Conservation (phyloP, 139 green algal genomes). For the Coelastrella sp. region DNA sequence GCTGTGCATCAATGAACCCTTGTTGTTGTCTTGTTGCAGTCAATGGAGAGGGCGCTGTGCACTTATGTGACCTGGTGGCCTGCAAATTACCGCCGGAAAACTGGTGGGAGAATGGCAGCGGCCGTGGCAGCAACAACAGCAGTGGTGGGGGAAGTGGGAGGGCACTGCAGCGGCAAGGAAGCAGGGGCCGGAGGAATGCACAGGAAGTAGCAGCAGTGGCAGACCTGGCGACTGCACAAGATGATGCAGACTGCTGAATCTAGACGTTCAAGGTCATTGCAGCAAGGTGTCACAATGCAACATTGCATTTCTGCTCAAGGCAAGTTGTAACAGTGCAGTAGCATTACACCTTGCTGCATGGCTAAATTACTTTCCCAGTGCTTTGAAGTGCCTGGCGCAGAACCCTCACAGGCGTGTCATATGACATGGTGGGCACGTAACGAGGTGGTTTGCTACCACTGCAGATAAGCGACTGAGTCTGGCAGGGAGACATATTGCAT, state of each 20-base stretch:
- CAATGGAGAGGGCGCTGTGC: conserved; percentile 44
- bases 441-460: too few relatives aligned
- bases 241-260: background rate
- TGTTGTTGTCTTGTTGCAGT: conserved; percentile 18
- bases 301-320: too few relatives aligned
- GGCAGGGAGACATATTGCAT: too few relatives aligned
- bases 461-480: too few relatives aligned
- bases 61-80: conserved; percentile 72
- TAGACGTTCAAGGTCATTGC: too few relatives aligned
- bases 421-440: too few relatives aligned
- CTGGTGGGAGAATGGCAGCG: conserved; percentile 55
- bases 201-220: conserved; percentile 22
- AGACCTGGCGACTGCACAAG: background rate
- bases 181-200: conserved; percentile 2
- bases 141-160: background rate
- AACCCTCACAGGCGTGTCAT: too few relatives aligned
- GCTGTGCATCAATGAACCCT: background rate
- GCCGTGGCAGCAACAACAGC: conserved; percentile 27
- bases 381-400: too few relatives aligned
- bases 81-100: conserved; percentile 69
- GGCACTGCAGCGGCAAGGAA: background rate
- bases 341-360: too few relatives aligned
- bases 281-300: too few relatives aligned
- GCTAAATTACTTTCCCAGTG: too few relatives aligned
- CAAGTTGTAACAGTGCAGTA: too few relatives aligned